A percentile compares a stretch with the other conserved stretches of the same genome.
phyloP scores from a whole-genome alignment of 257 asterid species.

The Thymus quinquecostatus region DNA sequence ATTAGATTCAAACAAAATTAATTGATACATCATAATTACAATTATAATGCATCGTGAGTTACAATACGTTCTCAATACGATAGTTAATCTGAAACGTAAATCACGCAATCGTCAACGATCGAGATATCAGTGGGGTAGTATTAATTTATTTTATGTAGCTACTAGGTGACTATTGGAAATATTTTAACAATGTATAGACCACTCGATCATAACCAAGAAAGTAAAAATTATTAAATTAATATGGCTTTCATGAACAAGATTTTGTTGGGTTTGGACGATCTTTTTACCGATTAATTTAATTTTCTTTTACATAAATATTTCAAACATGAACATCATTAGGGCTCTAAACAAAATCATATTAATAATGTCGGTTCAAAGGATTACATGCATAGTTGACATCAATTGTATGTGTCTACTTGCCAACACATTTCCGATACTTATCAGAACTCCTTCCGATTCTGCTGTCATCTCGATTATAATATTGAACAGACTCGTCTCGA shows the following conservation, averaged over 20 bases:
- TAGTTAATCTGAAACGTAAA: no score
- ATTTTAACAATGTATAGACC: background rate
- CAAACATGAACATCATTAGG: background rate
- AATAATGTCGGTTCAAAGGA: conserved; percentile 23
- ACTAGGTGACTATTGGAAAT: background rate
- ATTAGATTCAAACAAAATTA: no score
- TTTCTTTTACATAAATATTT: background rate
- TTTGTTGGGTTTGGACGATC: background rate
- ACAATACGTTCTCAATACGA: no score
- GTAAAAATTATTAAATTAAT: background rate
- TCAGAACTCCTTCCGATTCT: no score
- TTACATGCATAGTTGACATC: conserved; percentile 1
- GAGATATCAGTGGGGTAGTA: background rate
- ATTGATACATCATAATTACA: background rate
- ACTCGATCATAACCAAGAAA: conserved; percentile 15
- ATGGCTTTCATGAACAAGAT: background rate
- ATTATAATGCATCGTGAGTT: background rate
- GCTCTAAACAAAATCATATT: background rate
- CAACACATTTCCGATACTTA: no score
- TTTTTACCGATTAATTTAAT: background rate
- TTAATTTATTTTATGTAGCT: background rate
- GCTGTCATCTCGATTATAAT: no score
- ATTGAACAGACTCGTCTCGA: no score
- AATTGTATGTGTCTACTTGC: no score
- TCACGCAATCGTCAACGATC: no score